Evolutionary conservation across 2,329 filamentous ascomycete species (phyloP), one percentile per base, ranked within the genome.

Genomic region (Penicillium sp.): DNA sequence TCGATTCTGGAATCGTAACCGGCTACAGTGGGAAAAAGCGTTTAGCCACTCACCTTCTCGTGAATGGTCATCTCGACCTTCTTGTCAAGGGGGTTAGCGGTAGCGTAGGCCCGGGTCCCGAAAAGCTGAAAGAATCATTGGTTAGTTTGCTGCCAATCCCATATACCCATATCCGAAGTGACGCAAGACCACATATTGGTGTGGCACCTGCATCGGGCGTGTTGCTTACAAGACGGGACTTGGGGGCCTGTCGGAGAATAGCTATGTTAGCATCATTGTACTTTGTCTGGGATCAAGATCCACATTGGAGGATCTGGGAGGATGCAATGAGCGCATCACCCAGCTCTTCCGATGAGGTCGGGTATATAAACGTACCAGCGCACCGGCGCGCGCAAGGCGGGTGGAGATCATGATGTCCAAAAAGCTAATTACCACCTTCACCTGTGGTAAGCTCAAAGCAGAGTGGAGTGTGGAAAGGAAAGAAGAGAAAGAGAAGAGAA

Each of bases 11-110:
- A 8, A 18, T 8, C 33, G 33, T 18, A 37, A 8, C 33, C 33
- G n/a, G 8, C n/a, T n/a, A 46, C 6, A 6, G 18, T 33, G 11
- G 12, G 20, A 37, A 14, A 26, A 25, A 20, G 37, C 37, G 22
- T 22, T 26, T 12, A 49, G 25, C 57, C 51, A 71, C 75, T 71
- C 65, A 79, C 79, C 74, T 92, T 89, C 81, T 99, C 94, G 84
- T 87, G 91, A 81, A 91, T 97, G 84, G 93, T 96, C 85, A 97
- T 96, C 78, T 89, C 89, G 77, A 99, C 94, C 89, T 97, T 96
- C 81, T 87, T 87, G 81, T 92, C 90, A 67, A 99, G 87, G 69
- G 91, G 86, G 73, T 86, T 84, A 72, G 92, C 89, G 68, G 92
- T 95, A 63, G 93, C 93, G 82, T 97, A 87, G 76, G 75, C 75